These are phyloP conservation scores for Beauveria bassiana DNA, from an alignment of 2,329 filamentous ascomycete genomes.

Conservation along the genomic window DNA sequence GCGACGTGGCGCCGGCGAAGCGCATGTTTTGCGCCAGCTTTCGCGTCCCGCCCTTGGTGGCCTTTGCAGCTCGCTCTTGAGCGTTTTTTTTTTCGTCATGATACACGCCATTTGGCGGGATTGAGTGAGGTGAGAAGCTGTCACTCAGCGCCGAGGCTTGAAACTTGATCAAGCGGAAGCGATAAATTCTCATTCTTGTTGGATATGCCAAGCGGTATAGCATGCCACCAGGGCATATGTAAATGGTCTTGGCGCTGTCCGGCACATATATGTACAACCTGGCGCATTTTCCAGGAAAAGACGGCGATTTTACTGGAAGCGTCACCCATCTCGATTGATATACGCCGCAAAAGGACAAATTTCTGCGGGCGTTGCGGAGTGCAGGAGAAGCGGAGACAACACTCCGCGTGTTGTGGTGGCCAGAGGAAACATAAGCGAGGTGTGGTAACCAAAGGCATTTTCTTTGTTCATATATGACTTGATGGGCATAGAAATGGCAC, in stretches of 20 bases:
- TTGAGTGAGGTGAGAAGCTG: no score
- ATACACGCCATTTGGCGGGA: no score
- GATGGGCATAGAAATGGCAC: not conserved
- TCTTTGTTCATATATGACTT: not conserved
- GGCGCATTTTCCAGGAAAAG: not conserved
- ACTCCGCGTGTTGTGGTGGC: not conserved
- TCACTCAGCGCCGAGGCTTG: no score
- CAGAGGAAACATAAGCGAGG: no score
- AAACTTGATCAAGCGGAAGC: no score
- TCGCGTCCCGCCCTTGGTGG: conserved; percentile 72
- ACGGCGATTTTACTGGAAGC: not conserved
- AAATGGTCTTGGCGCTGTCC: not conserved
- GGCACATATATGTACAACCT: not conserved
- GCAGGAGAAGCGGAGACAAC: not conserved
- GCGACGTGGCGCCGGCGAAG: conserved; percentile 88
- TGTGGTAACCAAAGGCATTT: no score
- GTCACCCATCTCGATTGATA: not conserved
- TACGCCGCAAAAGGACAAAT: not conserved
- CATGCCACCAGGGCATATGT: not conserved
- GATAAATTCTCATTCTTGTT: not conserved
- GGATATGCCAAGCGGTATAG: not conserved
- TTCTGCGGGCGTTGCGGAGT: not conserved
- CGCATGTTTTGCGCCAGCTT: conserved; percentile 96
- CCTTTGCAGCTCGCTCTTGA: conserved; percentile 49
- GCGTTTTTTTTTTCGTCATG: no score